A percentile compares a stretch with the other conserved stretches of the same genome.
Evolutionary conservation across 1,284 basidiomycete species (phyloP).

Genomic region (Leccinum solheimii): DNA sequence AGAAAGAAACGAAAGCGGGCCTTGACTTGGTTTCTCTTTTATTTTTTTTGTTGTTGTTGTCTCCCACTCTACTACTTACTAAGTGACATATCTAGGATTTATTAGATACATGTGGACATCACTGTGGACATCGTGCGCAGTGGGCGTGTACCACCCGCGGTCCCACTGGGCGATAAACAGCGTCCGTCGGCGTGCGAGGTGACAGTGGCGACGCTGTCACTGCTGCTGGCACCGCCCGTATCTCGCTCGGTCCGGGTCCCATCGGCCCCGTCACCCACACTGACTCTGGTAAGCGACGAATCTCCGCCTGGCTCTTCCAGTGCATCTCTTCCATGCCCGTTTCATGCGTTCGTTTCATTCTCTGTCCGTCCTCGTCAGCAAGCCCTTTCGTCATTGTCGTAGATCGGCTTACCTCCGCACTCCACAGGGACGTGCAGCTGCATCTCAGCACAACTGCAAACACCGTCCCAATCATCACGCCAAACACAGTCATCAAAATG

Average conservation of each 20-base stretch:
- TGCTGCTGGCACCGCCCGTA: conserved; percentile 4
- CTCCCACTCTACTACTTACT: conserved; percentile 2
- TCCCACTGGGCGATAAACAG: conserved; percentile 3
- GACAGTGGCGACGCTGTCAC: conserved; percentile 12
- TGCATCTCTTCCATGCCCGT: conserved; percentile 1
- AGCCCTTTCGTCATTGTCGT: neutral
- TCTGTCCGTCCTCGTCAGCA: conserved; percentile 12
- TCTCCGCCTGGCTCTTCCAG: neutral
- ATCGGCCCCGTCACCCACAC: neutral
- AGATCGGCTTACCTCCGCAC: conserved; percentile 14
- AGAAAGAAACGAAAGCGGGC: neutral
- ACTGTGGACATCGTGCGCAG: conserved; percentile 5
- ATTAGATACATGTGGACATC: conserved; percentile 14
- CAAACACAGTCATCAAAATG: conserved; percentile 8
- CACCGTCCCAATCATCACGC: neutral
- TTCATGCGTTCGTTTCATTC: neutral
- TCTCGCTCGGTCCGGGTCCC: neutral
- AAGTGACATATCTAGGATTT: neutral
- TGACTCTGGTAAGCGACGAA: neutral
- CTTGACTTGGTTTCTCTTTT: neutral
- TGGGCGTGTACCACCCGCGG: conserved; percentile 1
- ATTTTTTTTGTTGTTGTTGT: conserved; percentile 6
- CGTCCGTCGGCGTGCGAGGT: conserved; percentile 3
- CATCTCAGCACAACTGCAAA: conserved; percentile 11
- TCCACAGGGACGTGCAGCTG: conserved; percentile 14